phyloP scores from a whole-genome alignment of 2,329 filamentous ascomycete species.

The Beauveria pseudobassiana region DNA sequence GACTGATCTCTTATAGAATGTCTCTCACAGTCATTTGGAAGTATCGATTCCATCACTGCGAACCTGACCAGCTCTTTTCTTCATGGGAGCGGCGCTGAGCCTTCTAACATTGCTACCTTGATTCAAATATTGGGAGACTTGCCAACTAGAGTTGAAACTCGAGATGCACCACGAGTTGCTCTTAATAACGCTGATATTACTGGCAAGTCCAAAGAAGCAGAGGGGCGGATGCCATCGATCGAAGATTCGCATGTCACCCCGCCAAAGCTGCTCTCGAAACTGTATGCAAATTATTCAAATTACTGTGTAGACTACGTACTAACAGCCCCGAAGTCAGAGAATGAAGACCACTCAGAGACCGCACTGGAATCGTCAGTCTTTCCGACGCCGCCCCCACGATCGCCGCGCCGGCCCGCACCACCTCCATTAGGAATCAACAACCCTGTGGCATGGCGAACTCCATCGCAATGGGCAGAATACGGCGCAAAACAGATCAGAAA shows the following conservation, averaged over 20 bases:
- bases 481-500: background rate
- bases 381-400: slow-evolving; percentile 12
- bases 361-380: background rate
- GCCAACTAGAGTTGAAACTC: background rate
- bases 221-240: background rate
- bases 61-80: background rate
- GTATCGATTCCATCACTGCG: slow-evolving; percentile 1
- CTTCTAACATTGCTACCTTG: slow-evolving; percentile 1
- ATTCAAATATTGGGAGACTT: slow-evolving; percentile 5
- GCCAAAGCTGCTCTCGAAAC: slow-evolving; percentile 21
- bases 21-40: slow-evolving; percentile 5
- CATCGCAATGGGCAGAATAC: slow-evolving; percentile 2
- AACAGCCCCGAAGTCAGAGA: background rate
- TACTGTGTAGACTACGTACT: background rate
- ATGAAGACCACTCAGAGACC: background rate
- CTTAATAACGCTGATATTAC: background rate
- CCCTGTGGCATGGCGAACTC: slow-evolving; percentile 11
- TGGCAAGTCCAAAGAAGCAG: background rate
- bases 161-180: background rate
- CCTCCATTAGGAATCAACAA: slow-evolving; percentile 7
- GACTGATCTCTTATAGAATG: background rate
- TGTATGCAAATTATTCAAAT: slow-evolving; percentile 18
- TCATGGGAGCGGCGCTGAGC: background rate
- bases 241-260: slow-evolving; percentile 22
- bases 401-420: slow-evolving; percentile 8